A percentile compares a stretch with the other conserved stretches of the same genome.
These are phyloP conservation scores for Solanum hybrid DNA, from an alignment of 305 asterid species.

Conservation along the genomic window DNA sequence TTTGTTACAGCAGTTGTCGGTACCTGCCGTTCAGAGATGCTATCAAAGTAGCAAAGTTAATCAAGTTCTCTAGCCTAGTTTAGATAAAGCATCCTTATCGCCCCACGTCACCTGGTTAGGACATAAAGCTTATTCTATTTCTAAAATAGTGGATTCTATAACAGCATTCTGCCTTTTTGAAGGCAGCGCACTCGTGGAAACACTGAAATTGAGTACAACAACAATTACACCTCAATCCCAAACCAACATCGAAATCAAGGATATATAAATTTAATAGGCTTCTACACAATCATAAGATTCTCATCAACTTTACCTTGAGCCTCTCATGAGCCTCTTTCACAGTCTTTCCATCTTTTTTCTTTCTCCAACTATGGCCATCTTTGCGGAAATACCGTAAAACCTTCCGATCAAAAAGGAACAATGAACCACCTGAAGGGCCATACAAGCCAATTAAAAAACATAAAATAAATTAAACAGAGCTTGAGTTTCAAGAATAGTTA, in stretches of 20 bases:
- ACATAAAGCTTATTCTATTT: not conserved
- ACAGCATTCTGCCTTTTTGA: not conserved
- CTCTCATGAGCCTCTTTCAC: slow-evolving; percentile 98
- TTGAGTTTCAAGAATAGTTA: not conserved
- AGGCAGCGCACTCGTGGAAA: not conserved
- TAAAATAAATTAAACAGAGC: not conserved
- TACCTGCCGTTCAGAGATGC: not conserved
- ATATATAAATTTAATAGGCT: not conserved
- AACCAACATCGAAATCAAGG: not conserved
- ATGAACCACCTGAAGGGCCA: slow-evolving; percentile 69
- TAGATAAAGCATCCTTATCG: not conserved
- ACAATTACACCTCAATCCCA: not conserved
- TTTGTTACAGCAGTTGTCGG: not conserved
- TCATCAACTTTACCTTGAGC: slow-evolving; percentile 54
- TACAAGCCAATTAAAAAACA: slow-evolving; percentile 9
- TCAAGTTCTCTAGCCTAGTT: not conserved
- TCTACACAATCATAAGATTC: not conserved
- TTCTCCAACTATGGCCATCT: slow-evolving; percentile 99
- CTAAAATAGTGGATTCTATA: not conserved
- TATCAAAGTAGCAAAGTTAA: not conserved
- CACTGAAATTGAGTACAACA: not conserved
- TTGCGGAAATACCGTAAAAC: slow-evolving; percentile 85
- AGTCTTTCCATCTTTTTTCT: slow-evolving; percentile 98
- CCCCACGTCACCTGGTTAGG: not conserved
- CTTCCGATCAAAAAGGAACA: slow-evolving; percentile 95